Conservation (phyloP, 495 filamentous ascomycete genomes). For the Cercophora sp. region DNA sequence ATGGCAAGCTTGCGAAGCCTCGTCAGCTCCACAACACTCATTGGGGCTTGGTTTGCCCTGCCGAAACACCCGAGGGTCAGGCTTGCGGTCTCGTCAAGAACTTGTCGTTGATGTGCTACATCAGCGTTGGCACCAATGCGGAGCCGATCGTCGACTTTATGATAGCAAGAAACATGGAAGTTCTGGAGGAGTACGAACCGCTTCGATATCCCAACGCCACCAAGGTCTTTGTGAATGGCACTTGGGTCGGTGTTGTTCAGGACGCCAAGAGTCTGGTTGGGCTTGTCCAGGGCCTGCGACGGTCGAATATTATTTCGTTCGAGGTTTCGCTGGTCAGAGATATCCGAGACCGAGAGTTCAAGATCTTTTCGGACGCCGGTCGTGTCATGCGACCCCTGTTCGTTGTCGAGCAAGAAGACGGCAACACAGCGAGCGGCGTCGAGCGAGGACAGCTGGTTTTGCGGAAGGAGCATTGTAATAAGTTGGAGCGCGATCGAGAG, state of each 20-base stretch:
- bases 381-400: constrained; percentile 90
- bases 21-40: constrained; percentile 98
- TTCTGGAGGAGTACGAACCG: constrained; percentile 94
- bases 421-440: constrained; percentile 56
- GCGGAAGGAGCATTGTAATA: constrained; percentile 74
- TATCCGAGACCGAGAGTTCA: constrained; percentile 95
- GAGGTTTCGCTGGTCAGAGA: constrained; percentile 93
- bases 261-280: constrained; percentile 76
- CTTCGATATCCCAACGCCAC: constrained; percentile 84
- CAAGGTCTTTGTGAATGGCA: constrained; percentile 96
- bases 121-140: constrained; percentile 86
- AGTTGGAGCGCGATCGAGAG: constrained; percentile 53
- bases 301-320: constrained; percentile 71
- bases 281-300: constrained; percentile 70
- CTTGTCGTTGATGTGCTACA: constrained; percentile 93
- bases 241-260: constrained; percentile 90
- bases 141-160: constrained; percentile 93
- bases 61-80: constrained; percentile 97
- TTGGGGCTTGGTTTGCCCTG: constrained; percentile 96
- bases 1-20: constrained; percentile 97
- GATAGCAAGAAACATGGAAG: constrained; percentile 89
- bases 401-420: constrained; percentile 68
- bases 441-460: constrained; percentile 75
- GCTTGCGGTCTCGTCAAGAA: constrained; percentile 99
- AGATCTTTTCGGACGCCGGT: constrained; percentile 96